Base-by-base conservation (phyloP, 805 yeast genomes). In the Diddensiella santjacobensis region DNA sequence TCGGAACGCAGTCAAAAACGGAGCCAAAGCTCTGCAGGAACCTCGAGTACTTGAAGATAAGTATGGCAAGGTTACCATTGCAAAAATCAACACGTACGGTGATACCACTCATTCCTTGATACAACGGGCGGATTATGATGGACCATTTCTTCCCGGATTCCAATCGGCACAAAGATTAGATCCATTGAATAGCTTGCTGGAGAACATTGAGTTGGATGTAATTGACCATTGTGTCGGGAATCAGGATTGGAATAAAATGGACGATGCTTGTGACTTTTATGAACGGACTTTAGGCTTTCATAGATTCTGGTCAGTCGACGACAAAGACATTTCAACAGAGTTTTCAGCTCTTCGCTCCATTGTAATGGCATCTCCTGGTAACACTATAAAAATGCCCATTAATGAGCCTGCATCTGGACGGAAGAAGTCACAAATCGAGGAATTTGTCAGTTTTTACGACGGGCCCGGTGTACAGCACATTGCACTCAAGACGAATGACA, bases 381-480 rank as follows among this genome's bases (percentile, higher is more conserved):
- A 83, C 13, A 64, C 59, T 35, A 75, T 86, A 54, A 84, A 85
- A 63, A 81, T 87, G 80, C 95, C 96, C 13, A 77, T 87, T 43
- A 87, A 87, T 64, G 95, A 87, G 64, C 96, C 96, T 0, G 91
- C 88, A 0, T 62, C 70, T 42, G 87, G 90, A 1, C 62, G 69
- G 37, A 75, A 75, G 61, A 78, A 72, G 59, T 81, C 90, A 2
- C 96, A 87, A 61, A 83, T 87, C 50, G 95, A 87, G 64, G 96
- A 87, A 64, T 87, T 83, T 61, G 66, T 83, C 53, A 84, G 81
- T 45, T 87, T 71, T 59, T 75, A 86, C 62, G 77, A 78, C 42
- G 95, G 96, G 0, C 84, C 95, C 0, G 96, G 96, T 2, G 77
- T 88, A 30, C 96, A 87, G 66, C 96, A 87, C 60, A 70, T 87